Evolutionary conservation across 306 rosid genomes (phyloP), one percentile per base, ranked within the genome.

Genomic region (Neltuma alba): DNA sequence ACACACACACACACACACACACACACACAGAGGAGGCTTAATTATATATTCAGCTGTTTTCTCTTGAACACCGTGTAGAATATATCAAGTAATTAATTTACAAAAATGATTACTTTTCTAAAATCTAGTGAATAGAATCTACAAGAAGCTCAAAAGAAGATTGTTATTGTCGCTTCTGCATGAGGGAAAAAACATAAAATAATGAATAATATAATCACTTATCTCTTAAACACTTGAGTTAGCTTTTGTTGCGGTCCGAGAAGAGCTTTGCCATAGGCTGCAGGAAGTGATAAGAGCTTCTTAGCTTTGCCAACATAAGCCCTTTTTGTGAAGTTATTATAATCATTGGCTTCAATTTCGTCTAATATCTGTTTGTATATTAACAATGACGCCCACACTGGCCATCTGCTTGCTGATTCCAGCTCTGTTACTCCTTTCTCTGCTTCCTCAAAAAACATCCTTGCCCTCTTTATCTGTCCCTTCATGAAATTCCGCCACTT

Each of bases 401-500:
- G 99, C 97, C 97, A 95, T 85, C 98, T 89, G 71, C 97, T 95
- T 1, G 97, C 99, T 48, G 89, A 85, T 74, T 74, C 89, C 6
- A 95, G 89, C 81, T 89, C 97, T 82, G 81, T 64, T 69, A 95
- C 91, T 12, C 99, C 99, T 75, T 87, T 86, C 86, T 95, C 99
- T 54, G 99, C 97, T 81, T 92, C 92, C 70, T 95, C 98, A 73
- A 92, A 92, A 65, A 95, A 92, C 97, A 81, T 89, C 79, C 99
- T 88, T 3, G 99, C 98, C 76, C 97, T 83, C 84, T 89, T 82
- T 83, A 95, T 92, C 72, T 95, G 99, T 1, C 89, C 92, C 78
- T 87, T 91, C 97, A 95, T 95, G 89, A 95, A 92, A 79, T 76
- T 89, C 27, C 91, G 80, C 99, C 99, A 95, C 47, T 95, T 95